phyloP scores from a whole-genome alignment of 768 basidiomycete species.

The Tricholoma matsutake region DNA sequence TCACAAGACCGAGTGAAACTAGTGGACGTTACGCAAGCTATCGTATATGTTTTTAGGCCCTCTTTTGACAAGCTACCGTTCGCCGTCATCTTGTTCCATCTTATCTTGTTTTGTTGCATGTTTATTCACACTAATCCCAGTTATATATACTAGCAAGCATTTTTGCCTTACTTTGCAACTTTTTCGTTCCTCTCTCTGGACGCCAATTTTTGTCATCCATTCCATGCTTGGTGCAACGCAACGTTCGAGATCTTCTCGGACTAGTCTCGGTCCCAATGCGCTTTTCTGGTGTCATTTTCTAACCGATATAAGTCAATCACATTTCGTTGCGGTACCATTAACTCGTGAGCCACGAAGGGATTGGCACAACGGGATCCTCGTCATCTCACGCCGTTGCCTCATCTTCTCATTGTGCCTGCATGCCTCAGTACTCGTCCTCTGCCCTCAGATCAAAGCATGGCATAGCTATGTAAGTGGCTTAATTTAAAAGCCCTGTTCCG shows the following conservation, averaged over 20 bases:
- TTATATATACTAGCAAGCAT: constrained; percentile 26
- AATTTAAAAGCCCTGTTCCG: constrained; percentile 2
- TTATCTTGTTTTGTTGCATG: constrained; percentile 17
- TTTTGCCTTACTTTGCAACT: constrained; percentile 10
- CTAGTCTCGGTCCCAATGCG: not conserved
- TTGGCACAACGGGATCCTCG: not conserved
- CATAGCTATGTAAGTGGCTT: not conserved
- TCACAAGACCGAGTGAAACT: constrained; percentile 95
- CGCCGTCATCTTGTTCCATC: constrained; percentile 11
- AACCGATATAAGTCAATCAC: not conserved
- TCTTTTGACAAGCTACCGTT: not conserved
- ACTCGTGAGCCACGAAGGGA: not conserved
- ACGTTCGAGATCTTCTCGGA: not conserved
- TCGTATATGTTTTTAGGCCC: constrained; percentile 76
- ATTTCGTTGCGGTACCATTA: not conserved
- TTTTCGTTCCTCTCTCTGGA: constrained; percentile 1
- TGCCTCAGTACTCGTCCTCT: not conserved
- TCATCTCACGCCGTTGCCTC: not conserved
- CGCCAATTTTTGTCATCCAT: constrained; percentile 3
- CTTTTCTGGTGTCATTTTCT: not conserved
- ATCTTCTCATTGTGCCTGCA: not conserved
- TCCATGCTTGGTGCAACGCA: constrained; percentile 14
- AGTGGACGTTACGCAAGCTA: constrained; percentile 92
- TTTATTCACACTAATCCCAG: constrained; percentile 22
- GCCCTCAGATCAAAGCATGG: constrained; percentile 1